phyloP scores from a whole-genome alignment of 2,329 filamentous ascomycete species.

The Arthrobotrys conoides region DNA sequence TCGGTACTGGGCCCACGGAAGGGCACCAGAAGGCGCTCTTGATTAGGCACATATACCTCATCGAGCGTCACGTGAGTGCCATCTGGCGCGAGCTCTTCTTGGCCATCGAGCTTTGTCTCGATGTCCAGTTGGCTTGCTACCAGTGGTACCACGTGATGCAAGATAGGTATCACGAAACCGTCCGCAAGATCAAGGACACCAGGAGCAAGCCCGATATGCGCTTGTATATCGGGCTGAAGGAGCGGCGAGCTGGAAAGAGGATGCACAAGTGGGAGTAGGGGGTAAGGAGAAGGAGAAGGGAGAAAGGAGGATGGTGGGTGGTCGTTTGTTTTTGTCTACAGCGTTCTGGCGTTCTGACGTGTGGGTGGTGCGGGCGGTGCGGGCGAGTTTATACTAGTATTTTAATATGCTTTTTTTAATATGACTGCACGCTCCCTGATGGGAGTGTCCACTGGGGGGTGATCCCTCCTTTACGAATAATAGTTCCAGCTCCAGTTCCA shows the following conservation, averaged over 20 bases:
- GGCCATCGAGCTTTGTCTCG: constrained; percentile 8
- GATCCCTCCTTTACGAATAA: background rate
- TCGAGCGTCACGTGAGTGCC: constrained; percentile 23
- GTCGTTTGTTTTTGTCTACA: background rate
- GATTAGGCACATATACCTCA: constrained; percentile 9
- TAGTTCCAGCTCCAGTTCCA: background rate
- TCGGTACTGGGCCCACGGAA: background rate
- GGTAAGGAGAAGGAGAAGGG: background rate
- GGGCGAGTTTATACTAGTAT: background rate
- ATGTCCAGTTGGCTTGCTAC: constrained; percentile 24
- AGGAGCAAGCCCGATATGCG: constrained; percentile 24
- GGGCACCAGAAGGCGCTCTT: constrained; percentile 5
- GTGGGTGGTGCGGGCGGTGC: no score
- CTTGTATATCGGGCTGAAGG: constrained; percentile 26
- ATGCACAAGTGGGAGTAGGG: background rate
- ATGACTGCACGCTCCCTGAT: no score
- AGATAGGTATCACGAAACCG: background rate
- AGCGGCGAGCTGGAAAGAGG: constrained; percentile 6
- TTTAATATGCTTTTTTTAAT: no score
- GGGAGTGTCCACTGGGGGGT: no score
- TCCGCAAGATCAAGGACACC: constrained; percentile 18
- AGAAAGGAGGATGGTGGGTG: background rate
- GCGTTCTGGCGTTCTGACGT: background rate
- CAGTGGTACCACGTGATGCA: constrained; percentile 17
- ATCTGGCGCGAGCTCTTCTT: constrained; percentile 29